These are phyloP conservation scores for Azolla pinnata DNA, from an alignment of 75 land plant genomes.

Conservation along the genomic window DNA sequence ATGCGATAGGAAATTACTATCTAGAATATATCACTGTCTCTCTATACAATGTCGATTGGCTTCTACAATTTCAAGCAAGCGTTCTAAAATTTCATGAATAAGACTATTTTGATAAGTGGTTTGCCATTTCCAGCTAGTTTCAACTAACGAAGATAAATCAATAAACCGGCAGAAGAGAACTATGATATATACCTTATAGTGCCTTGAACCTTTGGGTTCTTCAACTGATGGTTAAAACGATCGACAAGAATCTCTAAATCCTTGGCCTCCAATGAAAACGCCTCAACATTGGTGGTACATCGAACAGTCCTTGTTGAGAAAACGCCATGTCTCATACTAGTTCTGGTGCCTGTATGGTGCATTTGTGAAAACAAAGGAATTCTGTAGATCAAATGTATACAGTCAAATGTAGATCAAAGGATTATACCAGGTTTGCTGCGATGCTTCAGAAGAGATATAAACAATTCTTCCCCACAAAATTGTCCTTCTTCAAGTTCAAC, in stretches of 20 bases:
- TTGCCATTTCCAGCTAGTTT: background rate
- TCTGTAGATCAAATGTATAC: too few relatives aligned
- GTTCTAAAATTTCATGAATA: background rate
- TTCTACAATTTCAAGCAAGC: background rate
- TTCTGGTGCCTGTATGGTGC: too few relatives aligned
- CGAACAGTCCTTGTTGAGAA: conserved; percentile 26
- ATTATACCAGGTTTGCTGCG: background rate
- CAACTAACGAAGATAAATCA: background rate
- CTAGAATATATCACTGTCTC: background rate
- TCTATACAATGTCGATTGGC: background rate
- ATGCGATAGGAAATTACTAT: background rate
- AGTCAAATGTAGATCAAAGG: background rate
- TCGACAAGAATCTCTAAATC: conserved; percentile 22
- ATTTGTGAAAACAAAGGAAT: too few relatives aligned
- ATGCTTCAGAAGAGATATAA: conserved; percentile 17
- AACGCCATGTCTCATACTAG: conserved; percentile 6
- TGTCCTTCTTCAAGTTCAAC: conserved; percentile 5
- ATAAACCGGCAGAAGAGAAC: background rate
- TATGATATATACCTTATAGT: conserved; percentile 17
- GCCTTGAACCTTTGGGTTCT: conserved; percentile 19
- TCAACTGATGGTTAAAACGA: conserved; percentile 15
- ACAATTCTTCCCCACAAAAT: conserved; percentile 35
- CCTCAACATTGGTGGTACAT: conserved; percentile 28
- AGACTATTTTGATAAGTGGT: background rate
- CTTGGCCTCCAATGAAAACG: conserved; percentile 22